phyloP scores from a whole-genome alignment of 352 stramenopile genomes.

The Globisporangium orthogonon region DNA sequence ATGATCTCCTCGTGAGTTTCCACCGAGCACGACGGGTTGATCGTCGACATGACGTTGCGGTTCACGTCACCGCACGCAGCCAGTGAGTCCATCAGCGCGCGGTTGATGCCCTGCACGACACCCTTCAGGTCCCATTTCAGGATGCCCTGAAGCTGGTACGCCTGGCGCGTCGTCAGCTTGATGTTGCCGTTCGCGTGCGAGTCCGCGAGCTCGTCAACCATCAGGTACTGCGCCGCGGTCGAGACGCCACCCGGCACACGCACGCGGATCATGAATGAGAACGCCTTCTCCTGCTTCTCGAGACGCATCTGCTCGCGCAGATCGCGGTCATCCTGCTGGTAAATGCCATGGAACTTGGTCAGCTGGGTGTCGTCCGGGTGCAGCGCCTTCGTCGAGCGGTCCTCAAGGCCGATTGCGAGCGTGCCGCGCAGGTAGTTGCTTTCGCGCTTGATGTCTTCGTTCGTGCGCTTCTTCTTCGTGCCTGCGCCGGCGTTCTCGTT shows the following conservation, averaged over 20 bases:
- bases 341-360: constrained; percentile 97
- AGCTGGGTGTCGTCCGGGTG: constrained; percentile 67
- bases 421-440: constrained; percentile 77
- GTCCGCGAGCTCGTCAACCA: constrained; percentile 91
- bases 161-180: constrained; percentile 94
- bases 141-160: constrained; percentile 96
- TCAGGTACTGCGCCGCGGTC: constrained; percentile 90
- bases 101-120: constrained; percentile 91
- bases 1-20: constrained; percentile 84
- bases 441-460: constrained; percentile 81
- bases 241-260: constrained; percentile 94
- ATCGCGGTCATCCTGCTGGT: constrained; percentile 96
- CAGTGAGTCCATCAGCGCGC: constrained; percentile 91
- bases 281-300: constrained; percentile 88
- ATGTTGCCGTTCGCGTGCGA: constrained; percentile 94
- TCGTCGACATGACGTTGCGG: constrained; percentile 95
- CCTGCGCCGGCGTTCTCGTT: constrained; percentile 20
- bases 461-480: constrained; percentile 73
- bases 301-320: constrained; percentile 68
- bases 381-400: constrained; percentile 70
- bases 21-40: constrained; percentile 85
- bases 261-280: constrained; percentile 96
- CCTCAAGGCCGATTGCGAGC: constrained; percentile 53
- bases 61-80: constrained; percentile 96
- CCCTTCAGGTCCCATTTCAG: constrained; percentile 96